Evolutionary conservation across 495 filamentous ascomycete species (phyloP).

Genomic region (Penicillium longicatenatum): DNA sequence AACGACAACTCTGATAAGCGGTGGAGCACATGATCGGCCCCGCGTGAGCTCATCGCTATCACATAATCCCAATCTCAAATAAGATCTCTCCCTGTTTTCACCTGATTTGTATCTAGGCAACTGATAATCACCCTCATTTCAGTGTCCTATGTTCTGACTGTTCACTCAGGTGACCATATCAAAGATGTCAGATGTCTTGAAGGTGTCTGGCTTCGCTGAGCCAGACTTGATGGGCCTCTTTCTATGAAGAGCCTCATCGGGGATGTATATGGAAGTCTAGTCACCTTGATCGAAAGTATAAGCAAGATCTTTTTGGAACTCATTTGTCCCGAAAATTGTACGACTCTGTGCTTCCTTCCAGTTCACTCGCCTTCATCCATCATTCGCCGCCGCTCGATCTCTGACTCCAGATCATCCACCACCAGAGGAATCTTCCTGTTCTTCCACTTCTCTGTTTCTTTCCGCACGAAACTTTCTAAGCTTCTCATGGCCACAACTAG

Average conservation of each 20-base stretch:
- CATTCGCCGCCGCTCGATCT: constrained; percentile 60
- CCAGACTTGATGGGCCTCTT: background rate
- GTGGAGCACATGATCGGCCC: constrained; percentile 39
- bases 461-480: constrained; percentile 67
- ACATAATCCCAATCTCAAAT: background rate
- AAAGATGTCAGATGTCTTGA: background rate
- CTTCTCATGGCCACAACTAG: constrained; percentile 86
- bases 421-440: constrained; percentile 41
- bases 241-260: no score
- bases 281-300: background rate
- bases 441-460: constrained; percentile 54
- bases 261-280: background rate
- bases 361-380: constrained; percentile 53
- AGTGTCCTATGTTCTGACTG: background rate
- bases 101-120: constrained; percentile 6
- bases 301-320: background rate
- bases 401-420: constrained; percentile 58
- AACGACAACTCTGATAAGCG: constrained; percentile 27
- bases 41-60: constrained; percentile 26
- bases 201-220: background rate
- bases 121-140: background rate
- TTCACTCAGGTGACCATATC: background rate
- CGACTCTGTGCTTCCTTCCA: background rate
- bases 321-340: background rate
- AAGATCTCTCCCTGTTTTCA: background rate